Base-by-base conservation (phyloP, 345 rosid genomes). In the Salix udensis region DNA sequence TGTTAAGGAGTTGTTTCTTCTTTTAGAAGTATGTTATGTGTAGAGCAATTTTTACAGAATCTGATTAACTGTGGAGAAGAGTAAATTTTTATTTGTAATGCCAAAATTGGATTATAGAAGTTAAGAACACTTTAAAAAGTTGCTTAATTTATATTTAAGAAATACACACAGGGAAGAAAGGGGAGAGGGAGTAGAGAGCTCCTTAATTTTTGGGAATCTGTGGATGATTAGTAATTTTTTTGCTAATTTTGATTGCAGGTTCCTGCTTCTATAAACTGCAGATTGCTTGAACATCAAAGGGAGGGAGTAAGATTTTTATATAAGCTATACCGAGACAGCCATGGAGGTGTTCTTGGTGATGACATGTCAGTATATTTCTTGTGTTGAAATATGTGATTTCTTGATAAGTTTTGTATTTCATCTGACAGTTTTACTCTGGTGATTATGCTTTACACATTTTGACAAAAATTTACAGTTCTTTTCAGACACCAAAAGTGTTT, bases 331-430 rank as follows among this genome's bases (percentile, higher is more conserved):
- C 85, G 67, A 85, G 86, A 85, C 80, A 91, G 93, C 76, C 92
- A 91, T 84, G 99, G 99, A 6, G 99, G 98, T 37, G 81, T 93
- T 81, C 97, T 93, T 73, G 99, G 99, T 58, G 98, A 95, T 86
- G 99, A 95, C 85, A 95, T 95, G 99, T 95, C 84, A 84, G 94
- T 86, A 71, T 37, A 16, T 65, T 77, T 21, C 2, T 46, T 73
- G 28, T 62, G 40, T 76, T 53, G 23, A 55, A 24, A 19, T 44
- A 55, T 26, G 30, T 69, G 67, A 16, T 62, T 28, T 36, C 42
- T 73, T 9, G 34, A 36, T 3, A 5, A 70, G 44, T 76, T 69
- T 39, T 13, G 44, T 4, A 40, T 21, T 23, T 74, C 58, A 50
- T 42, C 16, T 31, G 10, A 21, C 16, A 12, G 26, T n/a, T 50